Conservation (phyloP, 306 rosid species). For the Sicyos baderoa region DNA sequence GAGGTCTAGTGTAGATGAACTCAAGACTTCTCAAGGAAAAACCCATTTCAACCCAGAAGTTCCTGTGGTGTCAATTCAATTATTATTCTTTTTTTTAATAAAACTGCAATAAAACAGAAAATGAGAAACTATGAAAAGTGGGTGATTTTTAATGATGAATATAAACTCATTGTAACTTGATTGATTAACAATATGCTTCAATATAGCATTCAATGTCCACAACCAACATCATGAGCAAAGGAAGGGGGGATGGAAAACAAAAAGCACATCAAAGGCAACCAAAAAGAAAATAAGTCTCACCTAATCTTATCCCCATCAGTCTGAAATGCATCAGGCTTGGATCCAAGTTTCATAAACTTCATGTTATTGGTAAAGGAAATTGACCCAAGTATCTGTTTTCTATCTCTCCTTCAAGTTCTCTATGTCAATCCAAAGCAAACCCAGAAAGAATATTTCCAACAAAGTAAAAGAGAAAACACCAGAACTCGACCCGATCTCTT, state of each 20-base stretch:
- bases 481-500: not conserved
- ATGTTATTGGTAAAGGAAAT: constrained; percentile 14
- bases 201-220: not conserved
- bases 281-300: constrained; percentile 12
- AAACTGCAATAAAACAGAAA: not conserved
- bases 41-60: not conserved
- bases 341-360: constrained; percentile 26
- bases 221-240: not conserved
- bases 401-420: not conserved
- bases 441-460: not conserved
- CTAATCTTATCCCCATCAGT: constrained; percentile 19
- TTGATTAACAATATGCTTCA: not conserved
- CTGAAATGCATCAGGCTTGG: constrained; percentile 23
- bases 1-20: not conserved
- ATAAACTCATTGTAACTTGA: not conserved
- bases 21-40: not conserved
- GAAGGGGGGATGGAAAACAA: not conserved
- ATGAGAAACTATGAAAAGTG: not conserved
- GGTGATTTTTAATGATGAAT: not conserved
- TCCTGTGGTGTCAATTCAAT: too few relatives aligned
- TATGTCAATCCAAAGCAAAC: not conserved
- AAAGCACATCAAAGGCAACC: not conserved
- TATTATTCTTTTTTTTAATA: too few relatives aligned
- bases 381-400: constrained; percentile 11
- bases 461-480: not conserved